phyloP scores from a whole-genome alignment of 768 basidiomycete genomes.

The Sporobolomyces phaffii region DNA sequence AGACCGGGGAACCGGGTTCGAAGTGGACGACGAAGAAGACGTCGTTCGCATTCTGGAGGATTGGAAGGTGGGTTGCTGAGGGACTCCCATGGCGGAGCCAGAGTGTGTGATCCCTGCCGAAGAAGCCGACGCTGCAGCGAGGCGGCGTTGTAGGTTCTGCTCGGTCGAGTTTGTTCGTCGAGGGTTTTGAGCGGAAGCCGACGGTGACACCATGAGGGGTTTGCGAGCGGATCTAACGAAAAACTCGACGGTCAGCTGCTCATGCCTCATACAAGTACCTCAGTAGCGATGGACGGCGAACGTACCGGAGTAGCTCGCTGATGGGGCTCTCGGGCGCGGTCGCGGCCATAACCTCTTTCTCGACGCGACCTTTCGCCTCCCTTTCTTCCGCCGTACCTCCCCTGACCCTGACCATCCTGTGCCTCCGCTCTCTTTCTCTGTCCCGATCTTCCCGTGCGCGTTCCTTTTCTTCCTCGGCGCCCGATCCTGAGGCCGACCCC shows the following conservation, averaged over 20 bases:
- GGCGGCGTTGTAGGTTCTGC: slow-evolving; percentile 4
- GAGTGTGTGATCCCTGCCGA: slow-evolving; percentile 1
- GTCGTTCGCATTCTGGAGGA: background rate
- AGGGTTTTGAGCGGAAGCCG: slow-evolving; percentile 17
- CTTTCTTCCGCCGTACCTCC: slow-evolving; percentile 11
- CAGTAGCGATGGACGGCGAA: slow-evolving; percentile 46
- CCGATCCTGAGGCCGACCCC: background rate
- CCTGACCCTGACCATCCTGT: slow-evolving; percentile 10
- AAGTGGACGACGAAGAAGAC: background rate
- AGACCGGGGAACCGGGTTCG: background rate
- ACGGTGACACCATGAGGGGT: slow-evolving; percentile 42
- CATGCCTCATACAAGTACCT: too few species aligned
- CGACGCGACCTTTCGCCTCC: slow-evolving; percentile 48
- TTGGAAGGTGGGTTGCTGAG: slow-evolving; percentile 21
- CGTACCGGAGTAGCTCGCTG: slow-evolving; percentile 66
- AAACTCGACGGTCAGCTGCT: background rate
- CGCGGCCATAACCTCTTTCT: slow-evolving; percentile 93
- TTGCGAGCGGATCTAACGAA: slow-evolving; percentile 38
- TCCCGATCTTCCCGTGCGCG: background rate
- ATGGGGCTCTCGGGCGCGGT: slow-evolving; percentile 94
- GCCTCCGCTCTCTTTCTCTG: background rate
- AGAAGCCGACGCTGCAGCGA: slow-evolving; percentile 5
- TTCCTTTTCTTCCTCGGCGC: background rate
- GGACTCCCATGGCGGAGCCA: background rate
- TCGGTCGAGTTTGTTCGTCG: background rate